Conservation (phyloP, 2,329 filamentous ascomycete species). For the Didymella sp. region DNA sequence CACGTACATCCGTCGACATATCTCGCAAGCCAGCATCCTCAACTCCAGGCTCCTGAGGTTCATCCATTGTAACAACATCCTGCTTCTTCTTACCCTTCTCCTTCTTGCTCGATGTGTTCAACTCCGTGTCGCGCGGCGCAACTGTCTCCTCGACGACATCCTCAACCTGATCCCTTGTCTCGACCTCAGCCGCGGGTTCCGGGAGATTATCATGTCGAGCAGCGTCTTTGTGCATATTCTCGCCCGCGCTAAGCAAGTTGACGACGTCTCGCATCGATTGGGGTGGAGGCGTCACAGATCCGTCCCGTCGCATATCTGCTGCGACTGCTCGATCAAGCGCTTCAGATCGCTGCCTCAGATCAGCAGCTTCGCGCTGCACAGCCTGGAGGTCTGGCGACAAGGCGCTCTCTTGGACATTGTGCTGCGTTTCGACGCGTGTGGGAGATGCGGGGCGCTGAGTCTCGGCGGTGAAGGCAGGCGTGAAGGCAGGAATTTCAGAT, state of each 20-base stretch:
- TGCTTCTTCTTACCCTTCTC: conserved; percentile 33
- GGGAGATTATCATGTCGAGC: conserved; percentile 24
- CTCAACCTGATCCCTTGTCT: conserved; percentile 31
- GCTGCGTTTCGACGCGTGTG: background rate
- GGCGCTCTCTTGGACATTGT: background rate
- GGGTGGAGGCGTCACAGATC: conserved; percentile 21
- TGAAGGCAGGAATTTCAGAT: background rate
- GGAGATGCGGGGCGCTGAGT: conserved; percentile 9
- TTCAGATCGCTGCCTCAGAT: conserved; percentile 39
- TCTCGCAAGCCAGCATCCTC: background rate
- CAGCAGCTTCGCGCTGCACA: conserved; percentile 35
- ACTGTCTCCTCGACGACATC: conserved; percentile 3
- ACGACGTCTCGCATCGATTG: conserved; percentile 40
- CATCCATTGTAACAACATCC: conserved; percentile 12
- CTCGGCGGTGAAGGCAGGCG: conserved; percentile 3
- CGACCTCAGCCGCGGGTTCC: conserved; percentile 29
- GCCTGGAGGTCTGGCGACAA: conserved; percentile 37
- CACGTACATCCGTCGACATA: background rate
- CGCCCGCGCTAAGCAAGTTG: conserved; percentile 37
- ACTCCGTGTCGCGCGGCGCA: background rate
- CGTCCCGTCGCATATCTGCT: conserved; percentile 16
- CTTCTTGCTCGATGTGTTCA: conserved; percentile 32
- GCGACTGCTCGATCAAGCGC: conserved; percentile 32
- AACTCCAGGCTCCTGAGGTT: conserved; percentile 1
- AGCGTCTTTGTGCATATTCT: conserved; percentile 40